These are phyloP conservation scores for Fusarium scirpi DNA, from an alignment of 2,329 filamentous ascomycete species.

Conservation along the genomic window DNA sequence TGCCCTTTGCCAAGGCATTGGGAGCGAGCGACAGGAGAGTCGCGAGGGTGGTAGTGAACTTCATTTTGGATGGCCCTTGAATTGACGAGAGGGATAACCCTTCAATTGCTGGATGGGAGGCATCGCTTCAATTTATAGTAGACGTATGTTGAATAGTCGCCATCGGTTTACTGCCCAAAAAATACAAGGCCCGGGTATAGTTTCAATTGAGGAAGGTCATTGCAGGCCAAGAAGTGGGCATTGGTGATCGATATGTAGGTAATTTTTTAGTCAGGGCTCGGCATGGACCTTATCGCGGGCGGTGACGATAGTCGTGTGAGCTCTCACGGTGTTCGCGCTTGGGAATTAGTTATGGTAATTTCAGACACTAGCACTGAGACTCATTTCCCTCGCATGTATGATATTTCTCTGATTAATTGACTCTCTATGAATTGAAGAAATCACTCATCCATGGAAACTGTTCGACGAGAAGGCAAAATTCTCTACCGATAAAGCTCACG, in stretches of 20 bases:
- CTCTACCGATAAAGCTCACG: neutral
- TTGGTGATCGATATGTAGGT: neutral
- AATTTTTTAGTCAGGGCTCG: neutral
- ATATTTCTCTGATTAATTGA: too few species aligned
- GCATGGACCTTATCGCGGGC: constrained; percentile 4
- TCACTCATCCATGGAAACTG: too few species aligned
- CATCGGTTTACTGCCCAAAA: too few species aligned
- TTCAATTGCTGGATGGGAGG: too few species aligned
- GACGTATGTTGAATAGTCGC: too few species aligned
- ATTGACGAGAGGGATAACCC: too few species aligned
- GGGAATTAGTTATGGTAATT: too few species aligned
- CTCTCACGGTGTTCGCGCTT: too few species aligned
- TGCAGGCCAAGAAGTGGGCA: neutral
- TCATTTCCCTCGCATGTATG: too few species aligned
- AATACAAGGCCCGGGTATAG: constrained; percentile 8
- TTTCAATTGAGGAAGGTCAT: constrained; percentile 27
- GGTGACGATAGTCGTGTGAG: neutral
- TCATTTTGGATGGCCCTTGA: constrained; percentile 3
- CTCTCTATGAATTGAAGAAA: too few species aligned
- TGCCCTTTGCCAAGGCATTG: constrained; percentile 10
- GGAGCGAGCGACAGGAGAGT: constrained; percentile 27
- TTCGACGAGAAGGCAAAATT: neutral
- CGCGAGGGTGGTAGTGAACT: constrained; percentile 8
- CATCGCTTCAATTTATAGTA: constrained; percentile 2
- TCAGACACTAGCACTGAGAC: too few species aligned